Percentiles rank a stretch among this genome's conserved stretches.
phyloP scores from a whole-genome alignment of 345 rosid species.

The Syzygium grande region DNA sequence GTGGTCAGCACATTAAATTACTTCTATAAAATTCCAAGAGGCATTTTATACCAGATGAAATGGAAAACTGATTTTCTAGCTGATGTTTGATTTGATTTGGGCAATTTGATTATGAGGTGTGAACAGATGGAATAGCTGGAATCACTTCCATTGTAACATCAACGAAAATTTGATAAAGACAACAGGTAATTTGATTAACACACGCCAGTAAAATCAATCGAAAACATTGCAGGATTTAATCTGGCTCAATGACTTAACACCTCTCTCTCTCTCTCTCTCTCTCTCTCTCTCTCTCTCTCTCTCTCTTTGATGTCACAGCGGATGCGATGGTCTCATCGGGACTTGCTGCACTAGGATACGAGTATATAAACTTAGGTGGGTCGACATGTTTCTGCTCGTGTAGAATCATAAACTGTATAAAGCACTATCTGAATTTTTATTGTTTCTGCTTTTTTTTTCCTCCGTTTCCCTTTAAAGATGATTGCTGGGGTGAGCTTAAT shows the following conservation, averaged over 20 bases:
- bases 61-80: neutral
- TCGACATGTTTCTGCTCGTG: neutral
- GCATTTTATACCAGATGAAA: neutral
- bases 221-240: neutral
- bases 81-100: neutral
- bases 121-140: slow-evolving; percentile 60
- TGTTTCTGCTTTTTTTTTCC: neutral
- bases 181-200: slow-evolving; percentile 21
- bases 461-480: slow-evolving; percentile 12
- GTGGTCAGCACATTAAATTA: neutral
- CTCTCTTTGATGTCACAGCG: slow-evolving; percentile 8
- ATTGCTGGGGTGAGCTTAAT: slow-evolving; percentile 44
- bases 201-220: neutral
- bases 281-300: neutral
- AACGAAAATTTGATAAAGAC: slow-evolving; percentile 36
- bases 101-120: neutral
- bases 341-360: slow-evolving; percentile 28
- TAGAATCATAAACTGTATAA: neutral
- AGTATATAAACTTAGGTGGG: slow-evolving; percentile 37
- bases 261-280: neutral
- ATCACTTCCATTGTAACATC: slow-evolving; percentile 35
- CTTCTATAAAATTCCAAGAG: neutral
- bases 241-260: neutral
- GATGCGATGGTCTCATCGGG: slow-evolving; percentile 51
- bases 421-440: neutral